These are phyloP conservation scores for Trametes cinnabarina DNA, from an alignment of 768 basidiomycete genomes.

Conservation along the genomic window DNA sequence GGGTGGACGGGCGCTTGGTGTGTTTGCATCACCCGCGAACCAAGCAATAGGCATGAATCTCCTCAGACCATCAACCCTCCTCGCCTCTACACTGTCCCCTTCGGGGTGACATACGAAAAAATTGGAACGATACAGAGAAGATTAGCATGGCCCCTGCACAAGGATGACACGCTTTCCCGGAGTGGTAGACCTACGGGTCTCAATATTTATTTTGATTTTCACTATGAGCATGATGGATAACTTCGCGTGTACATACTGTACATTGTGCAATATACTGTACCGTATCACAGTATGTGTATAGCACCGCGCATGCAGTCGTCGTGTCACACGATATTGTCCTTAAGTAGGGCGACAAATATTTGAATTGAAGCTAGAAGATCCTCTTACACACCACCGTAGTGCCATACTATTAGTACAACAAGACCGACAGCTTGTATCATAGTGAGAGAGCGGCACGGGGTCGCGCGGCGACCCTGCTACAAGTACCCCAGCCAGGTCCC, in stretches of 20 bases:
- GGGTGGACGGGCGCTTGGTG: neutral
- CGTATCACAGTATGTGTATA: too few species aligned
- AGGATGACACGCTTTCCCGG: slow-evolving; percentile 99
- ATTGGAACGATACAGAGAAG: slow-evolving; percentile 99
- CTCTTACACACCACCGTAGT: neutral
- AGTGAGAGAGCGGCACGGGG: neutral
- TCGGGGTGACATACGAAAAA: slow-evolving; percentile 96
- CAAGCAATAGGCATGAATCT: neutral
- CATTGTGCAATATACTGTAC: too few species aligned
- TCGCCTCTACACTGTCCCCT: slow-evolving; percentile 50
- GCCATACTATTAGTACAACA: slow-evolving; percentile 11
- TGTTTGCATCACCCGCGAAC: neutral
- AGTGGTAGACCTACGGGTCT: slow-evolving; percentile 64
- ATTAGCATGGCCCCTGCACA: slow-evolving; percentile 99
- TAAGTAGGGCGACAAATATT: neutral
- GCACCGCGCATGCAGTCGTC: too few species aligned
- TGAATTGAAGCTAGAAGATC: neutral
- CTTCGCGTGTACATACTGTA: too few species aligned
- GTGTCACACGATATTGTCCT: too few species aligned
- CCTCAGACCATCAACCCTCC: too few species aligned
- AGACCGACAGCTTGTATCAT: slow-evolving; percentile 7
- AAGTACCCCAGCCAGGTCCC: neutral
- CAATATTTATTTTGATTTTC: slow-evolving; percentile 36
- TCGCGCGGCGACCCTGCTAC: slow-evolving; percentile 15
- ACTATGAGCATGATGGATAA: too few species aligned